Conservation (phyloP, 257 asterid genomes). For the Cinchona pubescens region DNA sequence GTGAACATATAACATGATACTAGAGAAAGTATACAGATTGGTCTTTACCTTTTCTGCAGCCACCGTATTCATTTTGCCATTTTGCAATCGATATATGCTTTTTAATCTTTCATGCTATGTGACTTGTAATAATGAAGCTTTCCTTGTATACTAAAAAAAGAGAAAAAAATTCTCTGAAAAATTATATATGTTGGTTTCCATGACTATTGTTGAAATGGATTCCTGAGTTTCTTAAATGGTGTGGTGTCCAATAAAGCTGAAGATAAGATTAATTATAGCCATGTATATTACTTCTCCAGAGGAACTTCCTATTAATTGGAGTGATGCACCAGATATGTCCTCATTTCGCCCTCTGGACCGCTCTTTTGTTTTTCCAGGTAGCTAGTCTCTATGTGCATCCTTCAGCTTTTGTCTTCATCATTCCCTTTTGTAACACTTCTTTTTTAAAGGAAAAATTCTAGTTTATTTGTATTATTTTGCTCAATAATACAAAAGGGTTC, state of each 20-base stretch:
- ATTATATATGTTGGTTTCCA: neutral
- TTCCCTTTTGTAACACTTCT: slow-evolving; percentile 20
- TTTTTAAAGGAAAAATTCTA: neutral
- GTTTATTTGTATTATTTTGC: neutral
- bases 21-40: neutral
- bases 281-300: slow-evolving; percentile 44
- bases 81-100: neutral
- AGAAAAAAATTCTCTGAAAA: neutral
- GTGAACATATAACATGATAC: neutral
- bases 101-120: neutral
- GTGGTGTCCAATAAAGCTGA: slow-evolving; percentile 12
- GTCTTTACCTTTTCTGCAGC: neutral
- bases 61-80: neutral
- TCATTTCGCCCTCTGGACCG: slow-evolving; percentile 76
- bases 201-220: slow-evolving; percentile 10
- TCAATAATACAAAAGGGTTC: too few relatives aligned
- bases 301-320: slow-evolving; percentile 81
- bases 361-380: slow-evolving; percentile 91
- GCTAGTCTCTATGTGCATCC: slow-evolving; percentile 12
- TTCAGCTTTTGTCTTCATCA: slow-evolving; percentile 4
- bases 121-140: neutral
- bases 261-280: slow-evolving; percentile 12
- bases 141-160: neutral
- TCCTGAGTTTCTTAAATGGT: slow-evolving; percentile 9
- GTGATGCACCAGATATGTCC: slow-evolving; percentile 67